Conservation (phyloP, 192 early-diverging fungal genomes). For the Coemansia sp. region DNA sequence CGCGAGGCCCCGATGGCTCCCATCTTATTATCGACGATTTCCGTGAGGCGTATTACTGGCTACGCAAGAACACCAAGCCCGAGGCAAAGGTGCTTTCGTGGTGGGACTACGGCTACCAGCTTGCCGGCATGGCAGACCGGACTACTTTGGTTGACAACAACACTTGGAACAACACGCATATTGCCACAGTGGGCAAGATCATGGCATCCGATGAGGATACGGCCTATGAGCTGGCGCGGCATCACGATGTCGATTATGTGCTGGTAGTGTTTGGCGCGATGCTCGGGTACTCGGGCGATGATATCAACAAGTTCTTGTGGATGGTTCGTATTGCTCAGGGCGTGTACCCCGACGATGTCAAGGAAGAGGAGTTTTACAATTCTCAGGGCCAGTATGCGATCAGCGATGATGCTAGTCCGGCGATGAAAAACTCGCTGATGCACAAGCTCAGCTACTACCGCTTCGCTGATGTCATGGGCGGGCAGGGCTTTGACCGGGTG, state of each 20-base stretch:
- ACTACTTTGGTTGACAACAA: slow-evolving; percentile 99
- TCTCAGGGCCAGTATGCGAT: slow-evolving; percentile 87
- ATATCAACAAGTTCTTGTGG: slow-evolving; percentile 99
- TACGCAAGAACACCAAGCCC: slow-evolving; percentile 91
- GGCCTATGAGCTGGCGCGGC: slow-evolving; percentile 86
- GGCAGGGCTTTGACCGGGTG: slow-evolving; percentile 80
- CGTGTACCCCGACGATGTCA: slow-evolving; percentile 94
- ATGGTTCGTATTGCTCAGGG: slow-evolving; percentile 99
- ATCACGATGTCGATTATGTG: slow-evolving; percentile 97
- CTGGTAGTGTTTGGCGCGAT: slow-evolving; percentile 96
- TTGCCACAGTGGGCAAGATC: slow-evolving; percentile 95
- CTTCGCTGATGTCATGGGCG: slow-evolving; percentile 85
- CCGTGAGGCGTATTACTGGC: slow-evolving; percentile 99
- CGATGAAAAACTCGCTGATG: slow-evolving; percentile 93
- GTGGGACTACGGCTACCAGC: slow-evolving; percentile 99
- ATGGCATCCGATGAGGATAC: slow-evolving; percentile 91
- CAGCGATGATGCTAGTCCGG: slow-evolving; percentile 81
- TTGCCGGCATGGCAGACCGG: slow-evolving; percentile 98
- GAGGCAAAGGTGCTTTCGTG: slow-evolving; percentile 97
- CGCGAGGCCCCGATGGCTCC: slow-evolving; percentile 83
- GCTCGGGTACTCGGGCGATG: slow-evolving; percentile 98
- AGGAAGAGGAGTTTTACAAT: slow-evolving; percentile 88
- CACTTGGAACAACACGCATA: slow-evolving; percentile 99
- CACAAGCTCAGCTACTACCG: slow-evolving; percentile 98
- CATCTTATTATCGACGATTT: slow-evolving; percentile 99